Evolutionary conservation across 129 eudicot genomes (phyloP).

Genomic region (Oenanthe sinensis): DNA sequence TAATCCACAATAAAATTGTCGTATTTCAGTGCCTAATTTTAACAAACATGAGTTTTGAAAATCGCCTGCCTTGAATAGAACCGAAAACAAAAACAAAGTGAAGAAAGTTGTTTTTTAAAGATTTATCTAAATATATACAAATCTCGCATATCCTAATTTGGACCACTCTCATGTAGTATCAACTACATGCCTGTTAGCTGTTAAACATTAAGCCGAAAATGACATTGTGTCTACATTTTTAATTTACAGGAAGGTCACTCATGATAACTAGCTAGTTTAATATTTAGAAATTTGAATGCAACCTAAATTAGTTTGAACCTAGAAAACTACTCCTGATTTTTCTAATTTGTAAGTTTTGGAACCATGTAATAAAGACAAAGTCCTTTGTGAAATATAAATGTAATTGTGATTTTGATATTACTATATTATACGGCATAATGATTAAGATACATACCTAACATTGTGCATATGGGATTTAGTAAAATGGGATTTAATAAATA

Average conservation of each 20-base stretch:
- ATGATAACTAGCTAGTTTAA: no score
- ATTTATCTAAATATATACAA: no score
- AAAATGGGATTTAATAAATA: background rate
- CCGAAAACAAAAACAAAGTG: background rate
- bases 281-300: background rate
- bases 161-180: background rate
- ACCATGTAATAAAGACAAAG: background rate
- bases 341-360: background rate
- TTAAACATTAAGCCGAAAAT: background rate
- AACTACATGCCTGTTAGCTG: background rate
- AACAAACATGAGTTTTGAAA: background rate
- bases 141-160: background rate
- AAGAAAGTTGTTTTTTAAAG: background rate
- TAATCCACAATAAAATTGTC: background rate
- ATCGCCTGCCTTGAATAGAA: background rate
- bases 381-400: no score
- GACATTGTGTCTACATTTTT: background rate
- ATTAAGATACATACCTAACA: background rate
- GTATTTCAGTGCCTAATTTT: background rate
- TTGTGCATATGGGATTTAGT: background rate
- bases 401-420: background rate
- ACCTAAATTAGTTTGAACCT: background rate
- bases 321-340: background rate
- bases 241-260: background rate
- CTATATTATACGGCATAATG: background rate